Base-by-base conservation (phyloP, 208 protist genomes). In the Trypanosomatidae sp. region DNA sequence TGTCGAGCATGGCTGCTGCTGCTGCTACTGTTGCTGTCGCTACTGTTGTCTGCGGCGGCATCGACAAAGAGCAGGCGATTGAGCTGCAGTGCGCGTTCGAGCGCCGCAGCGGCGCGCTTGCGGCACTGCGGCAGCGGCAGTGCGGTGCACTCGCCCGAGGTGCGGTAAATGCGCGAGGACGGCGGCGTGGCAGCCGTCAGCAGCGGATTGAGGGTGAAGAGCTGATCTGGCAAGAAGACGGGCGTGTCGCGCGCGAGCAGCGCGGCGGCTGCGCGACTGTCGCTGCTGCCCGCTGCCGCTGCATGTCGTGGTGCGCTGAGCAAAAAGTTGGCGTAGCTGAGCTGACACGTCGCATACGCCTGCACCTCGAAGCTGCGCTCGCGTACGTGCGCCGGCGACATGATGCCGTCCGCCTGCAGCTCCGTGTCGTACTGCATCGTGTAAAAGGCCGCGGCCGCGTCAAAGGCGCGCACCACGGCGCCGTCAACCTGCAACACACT, bases 341-440 rank as follows among this genome's bases (percentile, higher is more conserved):
- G 40, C 24, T 85, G 53, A 37, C 66, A 79, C 23, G 60, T 60
- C 16, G 61, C 46, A 43, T 92, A 86, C 15, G 83, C 77, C 43
- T 85, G 67, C 20, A 61, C 64, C 15, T 73, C 53, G 19, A 78
- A 57, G 16, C 55, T 33, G 21, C 53, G 56, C 16, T 56, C 41
- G 5, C 48, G 50, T 18, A 64, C 38, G 24, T 43, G 45, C 15
- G 27, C n/a, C 30, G 43, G 46, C 2, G 55, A 49, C 72, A 85
- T 85, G 43, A 92, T 88, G 8, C 73, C 83, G 42, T 92, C 83
- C 13, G 66, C 66, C 27, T 88, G 58, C 4, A 87, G 45, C 18
- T 66, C 25, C 7, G 64, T 87, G 38, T 83, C 66, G 27, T 53
- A 87, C 10, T 64, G 75, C 10, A 42, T 61, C 5, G 78, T 64